Percentiles rank a stretch among this genome's conserved stretches.
Conservation (phyloP, 176 grass and related monocot genomes). For the Aechmea fasciata region DNA sequence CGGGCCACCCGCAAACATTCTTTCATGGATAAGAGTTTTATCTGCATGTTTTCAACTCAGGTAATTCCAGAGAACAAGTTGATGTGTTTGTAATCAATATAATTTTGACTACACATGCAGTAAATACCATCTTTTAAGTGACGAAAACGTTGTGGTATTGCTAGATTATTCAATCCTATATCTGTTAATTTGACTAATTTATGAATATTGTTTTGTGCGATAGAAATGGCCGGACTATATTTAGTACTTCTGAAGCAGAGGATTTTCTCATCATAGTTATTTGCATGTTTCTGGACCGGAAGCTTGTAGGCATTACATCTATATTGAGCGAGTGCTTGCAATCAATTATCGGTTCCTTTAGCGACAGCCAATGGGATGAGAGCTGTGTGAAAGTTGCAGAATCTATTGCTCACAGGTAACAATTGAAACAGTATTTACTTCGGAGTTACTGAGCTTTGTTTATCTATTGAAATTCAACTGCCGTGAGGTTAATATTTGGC, state of each 20-base stretch:
- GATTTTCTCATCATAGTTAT: slow-evolving; percentile 62
- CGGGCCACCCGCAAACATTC: slow-evolving; percentile 68
- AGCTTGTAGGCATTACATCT: slow-evolving; percentile 49
- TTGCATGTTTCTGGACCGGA: slow-evolving; percentile 56
- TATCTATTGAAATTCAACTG: neutral
- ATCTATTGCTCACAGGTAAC: slow-evolving; percentile 53
- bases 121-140: no score
- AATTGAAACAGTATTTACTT: neutral
- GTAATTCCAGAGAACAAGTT: slow-evolving; percentile 22
- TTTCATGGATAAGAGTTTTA: slow-evolving; percentile 63
- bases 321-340: slow-evolving; percentile 54
- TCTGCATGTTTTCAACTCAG: slow-evolving; percentile 82
- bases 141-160: no score
- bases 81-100: neutral
- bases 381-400: slow-evolving; percentile 46
- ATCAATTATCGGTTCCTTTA: slow-evolving; percentile 56
- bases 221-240: slow-evolving; percentile 52
- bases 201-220: slow-evolving; percentile 20
- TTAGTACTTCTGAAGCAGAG: slow-evolving; percentile 59
- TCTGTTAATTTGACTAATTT: slow-evolving; percentile 1
- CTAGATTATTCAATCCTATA: neutral
- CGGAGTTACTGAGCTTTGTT: neutral
- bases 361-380: slow-evolving; percentile 52
- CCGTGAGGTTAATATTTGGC: no score
- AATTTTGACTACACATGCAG: neutral